Evolutionary conservation across 1,139 yeast species (phyloP), one percentile per base, ranked within the genome.

Genomic region (Casaregolazyma lundiana): DNA sequence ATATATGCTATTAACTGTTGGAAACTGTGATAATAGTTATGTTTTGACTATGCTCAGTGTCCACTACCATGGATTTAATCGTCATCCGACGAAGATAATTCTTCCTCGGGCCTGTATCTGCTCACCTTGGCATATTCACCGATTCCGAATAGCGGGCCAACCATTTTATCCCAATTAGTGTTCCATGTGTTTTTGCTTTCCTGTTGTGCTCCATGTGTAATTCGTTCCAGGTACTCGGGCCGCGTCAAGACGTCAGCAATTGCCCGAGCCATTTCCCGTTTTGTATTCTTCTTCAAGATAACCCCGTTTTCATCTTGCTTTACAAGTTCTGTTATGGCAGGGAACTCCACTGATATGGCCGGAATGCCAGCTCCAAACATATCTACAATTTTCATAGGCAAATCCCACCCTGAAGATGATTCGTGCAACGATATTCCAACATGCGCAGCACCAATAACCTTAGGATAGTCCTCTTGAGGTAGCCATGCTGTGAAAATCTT

Each of bases 281-380:
- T 36, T 6, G 43, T 40, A 1, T 77, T 63, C 43, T 69, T 70
- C 0, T 62, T 54, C 41, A 77, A 74, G 30, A 69, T 62, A 37
- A 72, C 52, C 1, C 83, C 80, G 58, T 78, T 75, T 29, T 58
- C 62, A 30, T 66, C 68, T 43, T 71, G 71, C 42, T 67, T 64
- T 3, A 68, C 63, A 15, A 68, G 54, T 39, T 67, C 70, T 2
- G 53, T 53, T 6, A 64, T 49, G 8, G 96, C 94, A 0, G 84
- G 81, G 62, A 86, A 92, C 35, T 73, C 70, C 47, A 90, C 69
- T 0, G 96, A 80, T 2, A 90, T 71, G 0, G 89, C 97, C 1
- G 98, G 99, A 6, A 92, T 71, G 0, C 98, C 98, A 53, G 95
- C 87, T 0, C 98, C 98, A 71, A 90, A 90, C 76, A 92, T 82